Base-by-base conservation (phyloP, 148 eudicot genomes). In the Simmondsia chinensis region DNA sequence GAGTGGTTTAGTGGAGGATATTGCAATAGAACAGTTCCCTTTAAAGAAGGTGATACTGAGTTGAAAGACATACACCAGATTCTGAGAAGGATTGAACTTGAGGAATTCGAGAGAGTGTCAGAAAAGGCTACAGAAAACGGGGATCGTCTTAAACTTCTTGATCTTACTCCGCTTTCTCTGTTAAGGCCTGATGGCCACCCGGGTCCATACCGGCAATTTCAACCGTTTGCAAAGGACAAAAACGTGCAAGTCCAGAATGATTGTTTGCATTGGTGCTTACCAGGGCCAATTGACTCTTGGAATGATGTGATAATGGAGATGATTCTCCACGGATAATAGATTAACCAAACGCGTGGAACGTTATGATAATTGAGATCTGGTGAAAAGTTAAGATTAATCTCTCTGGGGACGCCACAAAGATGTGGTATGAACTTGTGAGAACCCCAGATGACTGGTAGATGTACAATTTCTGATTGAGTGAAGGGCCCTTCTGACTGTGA, bases 231-330 rank as follows among this genome's bases (percentile, higher is more conserved):
- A 0, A 59, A 39, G 34, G 54, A 52, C 10, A 69, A 62, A 37
- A 66, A 59, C 18, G 56, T 58, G 0, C 39, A 30, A 52, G 56
- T 73, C 5, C 59, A 66, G 13, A 56, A 45, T 12, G 96, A 86
- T 57, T 86, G 96, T 52, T 45, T 86, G 60, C 96, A 86, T 35
- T 86, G 96, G 96, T 86, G 96, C 64, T 58, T 86, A 63, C 96
- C 96, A 0, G 96, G 96, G 40, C 96, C 96, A 3, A 86, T 86
- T 13, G 96, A 86, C 33, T 25, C 87, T 2, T 86, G 96, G 96
- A 86, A 82, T 51, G 93, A 82, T 66, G 46, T 86, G 21, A 43
- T 86, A 6, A 73, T 82, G 82, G 60, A 86, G 48, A 68, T 86
- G 77, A 39, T 76, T 9, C 48, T 82, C 22, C 63, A 65, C 43